A percentile compares a stretch with the other conserved stretches of the same genome.
These are phyloP conservation scores for Cercophora scortea DNA, from an alignment of 495 filamentous ascomycete species.

Conservation along the genomic window DNA sequence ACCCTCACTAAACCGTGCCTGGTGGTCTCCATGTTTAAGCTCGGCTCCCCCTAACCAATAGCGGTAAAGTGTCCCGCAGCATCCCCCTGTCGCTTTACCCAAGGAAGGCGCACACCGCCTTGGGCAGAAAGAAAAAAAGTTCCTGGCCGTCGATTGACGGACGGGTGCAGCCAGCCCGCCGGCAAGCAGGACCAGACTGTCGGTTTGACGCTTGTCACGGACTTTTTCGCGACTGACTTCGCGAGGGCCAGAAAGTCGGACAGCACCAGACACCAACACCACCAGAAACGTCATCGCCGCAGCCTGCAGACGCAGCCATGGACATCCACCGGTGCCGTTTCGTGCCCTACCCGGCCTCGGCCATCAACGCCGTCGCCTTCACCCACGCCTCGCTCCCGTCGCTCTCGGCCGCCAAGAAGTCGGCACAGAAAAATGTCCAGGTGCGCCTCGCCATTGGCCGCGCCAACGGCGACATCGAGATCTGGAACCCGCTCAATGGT, in stretches of 20 bases:
- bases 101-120: too few relatives aligned
- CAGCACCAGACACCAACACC: constrained; percentile 1
- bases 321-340: constrained; percentile 97
- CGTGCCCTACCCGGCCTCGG: constrained; percentile 85
- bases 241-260: too few relatives aligned
- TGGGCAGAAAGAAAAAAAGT: constrained; percentile 16
- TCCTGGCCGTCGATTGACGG: not conserved
- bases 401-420: constrained; percentile 50
- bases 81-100: too few relatives aligned
- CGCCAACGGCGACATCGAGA: constrained; percentile 93
- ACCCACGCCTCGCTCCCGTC: constrained; percentile 67
- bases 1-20: too few relatives aligned
- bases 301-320: constrained; percentile 58
- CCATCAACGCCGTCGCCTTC: constrained; percentile 91
- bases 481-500: constrained; percentile 88
- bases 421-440: constrained; percentile 31
- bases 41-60: too few relatives aligned
- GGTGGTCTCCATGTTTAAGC: too few relatives aligned
- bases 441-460: constrained; percentile 83
- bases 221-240: constrained; percentile 1
- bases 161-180: too few relatives aligned
- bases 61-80: too few relatives aligned
- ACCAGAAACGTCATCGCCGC: constrained; percentile 2
- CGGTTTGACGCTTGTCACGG: too few relatives aligned
- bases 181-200: too few relatives aligned